Percentiles rank a stretch among this genome's conserved stretches.
Conservation (phyloP, 345 rosid species). For the Eucalyptus grandis region DNA sequence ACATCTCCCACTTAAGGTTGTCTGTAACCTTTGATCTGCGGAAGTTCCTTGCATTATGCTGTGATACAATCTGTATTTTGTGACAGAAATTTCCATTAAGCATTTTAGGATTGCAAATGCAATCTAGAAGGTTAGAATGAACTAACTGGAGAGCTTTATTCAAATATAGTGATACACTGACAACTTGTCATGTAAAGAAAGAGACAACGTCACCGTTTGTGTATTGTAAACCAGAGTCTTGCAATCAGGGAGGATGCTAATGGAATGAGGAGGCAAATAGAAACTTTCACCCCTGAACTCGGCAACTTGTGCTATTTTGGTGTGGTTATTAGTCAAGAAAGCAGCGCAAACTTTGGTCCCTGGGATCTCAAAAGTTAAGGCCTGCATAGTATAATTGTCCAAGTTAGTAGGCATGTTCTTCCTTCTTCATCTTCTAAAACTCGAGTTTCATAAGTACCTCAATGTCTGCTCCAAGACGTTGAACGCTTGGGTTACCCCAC, state of each 20-base stretch:
- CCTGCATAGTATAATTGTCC: conserved; percentile 18
- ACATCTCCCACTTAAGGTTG: conserved; percentile 50
- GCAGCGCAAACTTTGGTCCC: conserved; percentile 59
- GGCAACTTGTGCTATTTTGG: background rate
- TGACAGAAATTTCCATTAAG: background rate
- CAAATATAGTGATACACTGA: background rate
- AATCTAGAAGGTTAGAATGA: background rate
- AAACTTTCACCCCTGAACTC: conserved; percentile 8
- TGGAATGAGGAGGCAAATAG: conserved; percentile 17
- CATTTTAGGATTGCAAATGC: background rate
- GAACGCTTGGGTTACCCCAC: conserved; percentile 27
- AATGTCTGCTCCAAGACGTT: conserved; percentile 12
- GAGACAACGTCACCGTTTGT: background rate
- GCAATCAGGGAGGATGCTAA: conserved; percentile 37
- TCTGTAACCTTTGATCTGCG: conserved; percentile 32
- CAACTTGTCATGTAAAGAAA: background rate
- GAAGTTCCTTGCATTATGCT: conserved; percentile 59
- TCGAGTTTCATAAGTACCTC: conserved; percentile 24
- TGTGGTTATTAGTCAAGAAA: conserved; percentile 32
- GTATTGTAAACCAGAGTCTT: conserved; percentile 20
- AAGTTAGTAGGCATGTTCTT: background rate
- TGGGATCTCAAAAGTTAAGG: conserved; percentile 36
- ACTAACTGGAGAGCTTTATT: background rate
- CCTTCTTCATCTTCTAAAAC: background rate
- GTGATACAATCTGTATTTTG: conserved; percentile 43